Evolutionary conservation across 2,329 filamentous ascomycete genomes (phyloP), one percentile per base, ranked within the genome.

Genomic region (Fusarium sp.): DNA sequence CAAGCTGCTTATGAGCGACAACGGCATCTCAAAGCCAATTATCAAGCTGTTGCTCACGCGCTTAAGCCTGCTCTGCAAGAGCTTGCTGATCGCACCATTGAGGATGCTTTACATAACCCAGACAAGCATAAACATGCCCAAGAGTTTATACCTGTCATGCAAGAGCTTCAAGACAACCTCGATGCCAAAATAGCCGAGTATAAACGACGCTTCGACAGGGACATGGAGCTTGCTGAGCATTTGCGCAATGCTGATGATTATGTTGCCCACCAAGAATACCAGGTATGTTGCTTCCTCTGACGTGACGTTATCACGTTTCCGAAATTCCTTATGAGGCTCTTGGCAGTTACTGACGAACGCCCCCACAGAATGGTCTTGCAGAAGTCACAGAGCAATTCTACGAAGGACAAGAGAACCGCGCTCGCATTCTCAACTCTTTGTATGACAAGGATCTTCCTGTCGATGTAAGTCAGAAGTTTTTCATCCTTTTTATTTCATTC

Each of bases 51-150:
- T 54, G 85, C 88, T 63, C 86, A 88, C 72, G 84, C 87, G 30
- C 80, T 92, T 73, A 92, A 91, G 78, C 87, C 88, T 18, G 85
- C 89, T 12, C 82, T 92, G 16, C 88, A 89, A 63, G 90, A 92
- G 75, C 83, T 93, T 22, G 89, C 89, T 20, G 86, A 88, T 56
- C 85, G 88, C 34, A 86, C 83, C 54, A 80, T 91, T 62, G 86
- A 89, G 51, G 83, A 86, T 63, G 80, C 92, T 63, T 82, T 88
- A 66, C 81, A 85, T 51, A 83, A 89, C 54, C 83, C 86, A 10
- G 79, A 86, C 11, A 83, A 81, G 47, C 83, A 89, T 79, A 84
- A 86, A 75, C 78, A 86, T 68, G 84, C 84, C 15, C 81, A 83
- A 9, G 87, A 90, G 75, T 88, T 88, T 77, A 71, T 80, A 12